Evolutionary conservation across 208 protist genomes (phyloP).

Genomic region (Wallacemonas collosoma): DNA sequence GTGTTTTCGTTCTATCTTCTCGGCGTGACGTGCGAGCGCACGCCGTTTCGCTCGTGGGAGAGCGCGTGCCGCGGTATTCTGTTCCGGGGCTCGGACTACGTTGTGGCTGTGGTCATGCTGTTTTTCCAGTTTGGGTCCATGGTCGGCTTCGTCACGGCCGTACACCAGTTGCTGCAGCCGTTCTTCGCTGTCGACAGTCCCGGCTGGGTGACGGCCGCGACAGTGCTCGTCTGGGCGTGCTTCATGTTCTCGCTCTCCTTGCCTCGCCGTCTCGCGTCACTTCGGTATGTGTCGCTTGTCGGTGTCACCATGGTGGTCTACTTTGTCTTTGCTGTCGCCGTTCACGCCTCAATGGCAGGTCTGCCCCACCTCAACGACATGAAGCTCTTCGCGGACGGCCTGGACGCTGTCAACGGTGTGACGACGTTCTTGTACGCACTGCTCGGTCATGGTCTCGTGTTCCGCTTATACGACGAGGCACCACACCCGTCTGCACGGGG

Average conservation of each 20-base stretch:
- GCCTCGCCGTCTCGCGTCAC: conserved; percentile 56
- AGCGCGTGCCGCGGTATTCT: conserved; percentile 49
- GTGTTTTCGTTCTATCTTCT: conserved; percentile 74
- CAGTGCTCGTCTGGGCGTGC: conserved; percentile 40
- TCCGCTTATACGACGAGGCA: conserved; percentile 23
- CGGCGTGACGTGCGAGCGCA: conserved; percentile 54
- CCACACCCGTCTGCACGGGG: neutral
- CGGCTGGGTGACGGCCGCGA: conserved; percentile 26
- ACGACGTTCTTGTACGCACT: conserved; percentile 61
- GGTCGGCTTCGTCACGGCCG: conserved; percentile 62
- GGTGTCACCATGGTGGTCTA: conserved; percentile 59
- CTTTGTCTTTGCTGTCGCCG: conserved; percentile 65
- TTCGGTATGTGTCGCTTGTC: conserved; percentile 65
- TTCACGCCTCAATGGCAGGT: conserved; percentile 33
- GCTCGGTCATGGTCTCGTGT: conserved; percentile 49
- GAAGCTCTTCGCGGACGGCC: conserved; percentile 29
- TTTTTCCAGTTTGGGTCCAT: conserved; percentile 52
- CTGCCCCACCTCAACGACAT: conserved; percentile 39
- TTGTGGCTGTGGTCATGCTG: conserved; percentile 48
- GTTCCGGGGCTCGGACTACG: conserved; percentile 59
- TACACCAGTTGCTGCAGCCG: conserved; percentile 42
- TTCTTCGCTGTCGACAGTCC: conserved; percentile 30
- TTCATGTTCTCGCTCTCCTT: conserved; percentile 63
- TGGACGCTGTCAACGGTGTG: conserved; percentile 41
- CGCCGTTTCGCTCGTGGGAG: conserved; percentile 54